Evolutionary conservation across 352 stramenopile species (phyloP).

Genomic region (Phytophthora cryptogea): DNA sequence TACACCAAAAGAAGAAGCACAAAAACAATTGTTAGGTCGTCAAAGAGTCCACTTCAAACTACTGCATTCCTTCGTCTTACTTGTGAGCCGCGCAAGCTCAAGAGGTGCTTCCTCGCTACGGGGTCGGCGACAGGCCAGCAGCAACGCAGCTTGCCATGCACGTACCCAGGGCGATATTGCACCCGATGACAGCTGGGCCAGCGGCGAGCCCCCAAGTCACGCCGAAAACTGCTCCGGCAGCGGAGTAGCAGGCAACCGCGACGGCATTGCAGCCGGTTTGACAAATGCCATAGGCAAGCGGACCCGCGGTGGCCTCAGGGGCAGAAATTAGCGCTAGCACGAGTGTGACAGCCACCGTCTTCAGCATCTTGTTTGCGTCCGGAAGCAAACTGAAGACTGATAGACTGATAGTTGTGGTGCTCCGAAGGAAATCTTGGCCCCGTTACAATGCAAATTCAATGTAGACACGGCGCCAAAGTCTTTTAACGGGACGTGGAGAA

Average conservation of each 20-base stretch:
- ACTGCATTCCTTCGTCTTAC: slow-evolving; percentile 1
- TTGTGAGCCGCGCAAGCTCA: neutral
- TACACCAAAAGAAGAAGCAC: too few relatives aligned
- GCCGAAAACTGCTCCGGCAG: slow-evolving; percentile 42
- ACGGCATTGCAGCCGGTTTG: slow-evolving; percentile 47
- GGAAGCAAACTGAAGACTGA: neutral
- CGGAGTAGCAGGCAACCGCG: slow-evolving; percentile 43
- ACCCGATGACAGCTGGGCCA: slow-evolving; percentile 14
- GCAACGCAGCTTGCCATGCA: slow-evolving; percentile 52
- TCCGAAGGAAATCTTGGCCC: too few relatives aligned
- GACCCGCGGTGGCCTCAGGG: slow-evolving; percentile 16
- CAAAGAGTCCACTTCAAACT: too few relatives aligned
- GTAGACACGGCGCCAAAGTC: too few relatives aligned
- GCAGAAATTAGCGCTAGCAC: slow-evolving; percentile 4
- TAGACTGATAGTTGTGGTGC: too few relatives aligned
- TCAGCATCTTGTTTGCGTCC: slow-evolving; percentile 8
- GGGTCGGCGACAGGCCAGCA: slow-evolving; percentile 27
- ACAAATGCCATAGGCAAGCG: slow-evolving; percentile 38
- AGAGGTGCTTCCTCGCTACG: slow-evolving; percentile 7
- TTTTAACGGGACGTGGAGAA: too few relatives aligned
- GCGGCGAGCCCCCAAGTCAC: slow-evolving; percentile 29
- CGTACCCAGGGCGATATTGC: slow-evolving; percentile 32
- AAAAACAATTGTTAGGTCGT: too few relatives aligned
- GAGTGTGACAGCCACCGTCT: slow-evolving; percentile 5
- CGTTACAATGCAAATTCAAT: too few relatives aligned